These are phyloP conservation scores for Aspergillus thermomutatus DNA, from an alignment of 2,329 filamentous ascomycete genomes.

Conservation along the genomic window DNA sequence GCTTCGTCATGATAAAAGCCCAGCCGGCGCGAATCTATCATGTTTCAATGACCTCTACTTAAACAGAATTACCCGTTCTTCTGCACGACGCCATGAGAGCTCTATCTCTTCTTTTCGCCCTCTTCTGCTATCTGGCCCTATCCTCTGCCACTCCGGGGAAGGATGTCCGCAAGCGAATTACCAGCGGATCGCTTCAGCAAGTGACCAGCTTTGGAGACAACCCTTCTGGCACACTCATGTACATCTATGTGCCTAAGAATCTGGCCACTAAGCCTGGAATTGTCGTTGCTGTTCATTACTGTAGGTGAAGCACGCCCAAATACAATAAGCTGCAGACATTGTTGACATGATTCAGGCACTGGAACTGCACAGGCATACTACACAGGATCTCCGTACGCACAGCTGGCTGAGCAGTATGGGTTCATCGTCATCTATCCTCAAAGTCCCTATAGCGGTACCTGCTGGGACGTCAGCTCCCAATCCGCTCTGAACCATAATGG, in stretches of 20 bases:
- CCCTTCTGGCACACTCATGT: background rate
- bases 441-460: constrained; percentile 51
- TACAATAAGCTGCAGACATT: too few species aligned
- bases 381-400: constrained; percentile 51
- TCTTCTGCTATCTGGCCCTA: background rate
- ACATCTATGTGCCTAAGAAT: background rate
- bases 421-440: constrained; percentile 55
- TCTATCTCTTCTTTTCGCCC: background rate
- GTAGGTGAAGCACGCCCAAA: background rate
- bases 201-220: background rate
- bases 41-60: background rate
- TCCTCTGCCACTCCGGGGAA: background rate
- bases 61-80: background rate
- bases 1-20: background rate
- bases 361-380: constrained; percentile 40
- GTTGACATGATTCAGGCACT: background rate
- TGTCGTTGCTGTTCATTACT: background rate
- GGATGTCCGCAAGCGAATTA: background rate
- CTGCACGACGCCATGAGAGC: background rate
- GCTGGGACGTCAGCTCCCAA: constrained; percentile 58
- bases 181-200: background rate
- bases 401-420: constrained; percentile 43
- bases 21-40: too few species aligned
- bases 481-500: constrained; percentile 30
- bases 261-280: background rate